Evolutionary conservation across 768 basidiomycete genomes (phyloP).

Genomic region (Lactarius sp.): DNA sequence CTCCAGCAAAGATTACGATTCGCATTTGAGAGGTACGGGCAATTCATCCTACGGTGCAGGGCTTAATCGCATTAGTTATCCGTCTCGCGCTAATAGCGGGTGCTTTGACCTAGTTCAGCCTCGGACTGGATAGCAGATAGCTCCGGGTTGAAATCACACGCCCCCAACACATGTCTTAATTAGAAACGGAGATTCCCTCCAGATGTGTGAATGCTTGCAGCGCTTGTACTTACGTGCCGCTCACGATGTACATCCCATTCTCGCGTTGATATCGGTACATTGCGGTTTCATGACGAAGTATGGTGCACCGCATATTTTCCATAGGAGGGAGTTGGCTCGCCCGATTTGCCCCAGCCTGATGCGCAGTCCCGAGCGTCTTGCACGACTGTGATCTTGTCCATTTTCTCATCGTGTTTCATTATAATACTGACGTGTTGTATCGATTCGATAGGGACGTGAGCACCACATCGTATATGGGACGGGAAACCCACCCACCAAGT

Average conservation of each 20-base stretch:
- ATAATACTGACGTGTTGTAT: neutral
- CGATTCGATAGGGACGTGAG: neutral
- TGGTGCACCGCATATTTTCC: neutral
- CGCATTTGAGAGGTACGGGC: neutral
- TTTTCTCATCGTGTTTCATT: neutral
- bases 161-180: neutral
- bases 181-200: neutral
- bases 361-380: neutral
- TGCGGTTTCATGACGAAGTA: neutral
- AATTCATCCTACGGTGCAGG: neutral
- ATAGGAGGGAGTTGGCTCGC: neutral
- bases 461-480: neutral
- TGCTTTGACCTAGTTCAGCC: neutral
- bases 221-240: neutral
- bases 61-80: neutral
- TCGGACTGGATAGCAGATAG: neutral
- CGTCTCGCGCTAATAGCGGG: slow-evolving; percentile 5
- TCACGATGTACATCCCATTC: neutral
- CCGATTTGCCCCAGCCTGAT: neutral
- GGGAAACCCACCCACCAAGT: neutral
- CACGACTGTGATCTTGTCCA: neutral
- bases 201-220: neutral
- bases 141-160: neutral
- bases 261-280: slow-evolving; percentile 4
- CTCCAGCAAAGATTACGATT: neutral